A percentile compares a stretch with the other conserved stretches of the same genome.
phyloP scores from a whole-genome alignment of 768 basidiomycete genomes.

The Galerina marginata region DNA sequence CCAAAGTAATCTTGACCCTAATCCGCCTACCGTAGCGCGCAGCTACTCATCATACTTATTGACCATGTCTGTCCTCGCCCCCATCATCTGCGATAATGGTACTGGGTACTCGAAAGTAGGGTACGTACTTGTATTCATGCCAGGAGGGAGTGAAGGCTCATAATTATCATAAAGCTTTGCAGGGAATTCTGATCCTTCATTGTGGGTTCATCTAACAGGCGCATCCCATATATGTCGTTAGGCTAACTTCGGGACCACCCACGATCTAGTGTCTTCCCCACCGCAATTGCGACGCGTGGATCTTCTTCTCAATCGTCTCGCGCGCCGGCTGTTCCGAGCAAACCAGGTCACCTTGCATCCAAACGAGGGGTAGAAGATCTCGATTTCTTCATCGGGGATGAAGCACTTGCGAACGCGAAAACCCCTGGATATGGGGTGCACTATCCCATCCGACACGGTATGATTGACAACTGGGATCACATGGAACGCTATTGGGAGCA shows the following conservation, averaged over 20 bases:
- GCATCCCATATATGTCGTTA: conserved; percentile 1
- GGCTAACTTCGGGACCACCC: conserved; percentile 10
- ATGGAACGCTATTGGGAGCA: conserved; percentile 99
- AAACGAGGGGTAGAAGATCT: conserved; percentile 98
- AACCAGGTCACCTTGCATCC: conserved; percentile 91
- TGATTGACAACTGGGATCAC: conserved; percentile 98
- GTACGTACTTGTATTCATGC: conserved; percentile 47
- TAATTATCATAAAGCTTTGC: conserved; percentile 70
- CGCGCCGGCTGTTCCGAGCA: conserved; percentile 80
- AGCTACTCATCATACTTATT: conserved; percentile 13
- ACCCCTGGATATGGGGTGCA: conserved; percentile 93
- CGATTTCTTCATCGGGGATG: conserved; percentile 99
- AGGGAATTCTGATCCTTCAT: conserved; percentile 98
- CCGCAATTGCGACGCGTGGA: conserved; percentile 92
- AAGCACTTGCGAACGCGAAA: conserved; percentile 94
- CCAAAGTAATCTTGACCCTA: conserved; percentile 24
- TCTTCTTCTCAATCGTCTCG: conserved; percentile 65
- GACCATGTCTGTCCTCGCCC: conserved; percentile 83
- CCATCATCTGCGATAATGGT: conserved; percentile 98
- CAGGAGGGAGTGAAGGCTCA: conserved; percentile 4
- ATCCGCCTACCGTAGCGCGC: conserved; percentile 17
- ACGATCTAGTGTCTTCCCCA: conserved; percentile 85
- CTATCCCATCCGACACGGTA: conserved; percentile 96
- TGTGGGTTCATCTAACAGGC: conserved; percentile 56
- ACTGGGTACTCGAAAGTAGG: conserved; percentile 98